Evolutionary conservation across 2,329 filamentous ascomycete species (phyloP), one percentile per base, ranked within the genome.

Genomic region (Pezicula neosporulosa): DNA sequence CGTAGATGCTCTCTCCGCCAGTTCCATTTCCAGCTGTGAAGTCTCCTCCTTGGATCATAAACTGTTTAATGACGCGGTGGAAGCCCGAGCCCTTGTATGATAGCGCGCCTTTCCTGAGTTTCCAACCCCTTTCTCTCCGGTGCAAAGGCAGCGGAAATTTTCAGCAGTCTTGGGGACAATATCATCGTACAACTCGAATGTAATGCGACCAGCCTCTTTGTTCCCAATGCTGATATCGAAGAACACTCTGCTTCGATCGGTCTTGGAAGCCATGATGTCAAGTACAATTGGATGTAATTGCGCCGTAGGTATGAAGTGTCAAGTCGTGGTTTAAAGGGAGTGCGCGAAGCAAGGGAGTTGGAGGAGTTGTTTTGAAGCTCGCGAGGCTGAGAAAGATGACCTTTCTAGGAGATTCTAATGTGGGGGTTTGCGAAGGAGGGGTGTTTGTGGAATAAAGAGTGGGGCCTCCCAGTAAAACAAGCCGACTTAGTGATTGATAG

Each of bases 1-100:
- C 93, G 68, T 97, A 99, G 71, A 99, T 97, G 58, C 89, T 94
- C 76, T 97, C 94, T 66, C 93, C 93, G 58, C 93, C 93, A 24
- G 93, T 97, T 59, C 93, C 94, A 68, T 97, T 93, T 68, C 90
- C 90, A 50, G 83, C 86, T 45, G 93, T 99, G 71, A 99, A 99
- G 72, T 97, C 94, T 72, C 94, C 93, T 67, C 94, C 92, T 76
- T 97, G 89, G 66, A 97, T 94, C 93, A 99, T 97, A 74, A 99
- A 99, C 65, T 89, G 83, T 79, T 97, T 97, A 77, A 99, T 99
- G 58, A 99, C 89, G 47, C 93, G 89, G 77, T 99, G 93, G 79
- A 99, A 97, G 62, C 76, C 77, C 55, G 89, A 95, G 61, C 90
- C 88, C 78, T 97, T 97, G 83, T 90, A 99, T 77, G 90, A 88